phyloP scores from a whole-genome alignment of 371 early-diverging fungal genomes.

The Cokeromyces recurvatus region DNA sequence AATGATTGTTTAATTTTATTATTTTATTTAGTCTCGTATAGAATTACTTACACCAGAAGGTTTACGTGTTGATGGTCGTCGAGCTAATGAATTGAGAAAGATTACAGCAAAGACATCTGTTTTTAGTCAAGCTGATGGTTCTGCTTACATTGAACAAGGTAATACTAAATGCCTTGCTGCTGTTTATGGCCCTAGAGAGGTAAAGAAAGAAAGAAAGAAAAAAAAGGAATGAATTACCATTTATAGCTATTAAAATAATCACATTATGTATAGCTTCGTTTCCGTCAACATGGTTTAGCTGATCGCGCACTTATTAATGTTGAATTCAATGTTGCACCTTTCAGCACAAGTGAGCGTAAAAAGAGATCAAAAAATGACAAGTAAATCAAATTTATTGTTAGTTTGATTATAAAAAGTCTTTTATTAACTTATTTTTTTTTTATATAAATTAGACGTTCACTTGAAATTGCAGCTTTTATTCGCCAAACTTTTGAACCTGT shows the following conservation, averaged over 20 bases:
- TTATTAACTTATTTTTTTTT: not conserved
- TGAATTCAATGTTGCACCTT: conserved; percentile 88
- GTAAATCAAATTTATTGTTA: conserved; percentile 37
- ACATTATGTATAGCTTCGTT: conserved; percentile 46
- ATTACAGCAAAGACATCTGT: conserved; percentile 77
- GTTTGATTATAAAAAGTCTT: not conserved
- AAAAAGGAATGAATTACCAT: not conserved
- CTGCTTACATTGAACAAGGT: conserved; percentile 92
- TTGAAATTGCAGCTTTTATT: conserved; percentile 82
- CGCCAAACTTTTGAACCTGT: conserved; percentile 91
- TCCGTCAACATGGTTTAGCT: conserved; percentile 54
- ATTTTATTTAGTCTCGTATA: conserved; percentile 49
- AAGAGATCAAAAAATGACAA: conserved; percentile 80
- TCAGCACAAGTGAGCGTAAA: conserved; percentile 86
- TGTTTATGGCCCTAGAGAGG: conserved; percentile 94
- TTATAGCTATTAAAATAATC: not conserved
- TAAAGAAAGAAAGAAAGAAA: conserved; percentile 16
- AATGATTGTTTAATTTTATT: too few relatives aligned
- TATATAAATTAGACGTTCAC: conserved; percentile 55
- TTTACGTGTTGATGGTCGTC: conserved; percentile 91
- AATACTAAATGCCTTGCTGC: conserved; percentile 91
- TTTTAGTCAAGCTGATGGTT: conserved; percentile 85
- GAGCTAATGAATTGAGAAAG: conserved; percentile 86
- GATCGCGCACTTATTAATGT: conserved; percentile 86
- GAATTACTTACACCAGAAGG: conserved; percentile 71